These are phyloP conservation scores for Aspergillus jensenii DNA, from an alignment of 2,329 filamentous ascomycete genomes.

Conservation along the genomic window DNA sequence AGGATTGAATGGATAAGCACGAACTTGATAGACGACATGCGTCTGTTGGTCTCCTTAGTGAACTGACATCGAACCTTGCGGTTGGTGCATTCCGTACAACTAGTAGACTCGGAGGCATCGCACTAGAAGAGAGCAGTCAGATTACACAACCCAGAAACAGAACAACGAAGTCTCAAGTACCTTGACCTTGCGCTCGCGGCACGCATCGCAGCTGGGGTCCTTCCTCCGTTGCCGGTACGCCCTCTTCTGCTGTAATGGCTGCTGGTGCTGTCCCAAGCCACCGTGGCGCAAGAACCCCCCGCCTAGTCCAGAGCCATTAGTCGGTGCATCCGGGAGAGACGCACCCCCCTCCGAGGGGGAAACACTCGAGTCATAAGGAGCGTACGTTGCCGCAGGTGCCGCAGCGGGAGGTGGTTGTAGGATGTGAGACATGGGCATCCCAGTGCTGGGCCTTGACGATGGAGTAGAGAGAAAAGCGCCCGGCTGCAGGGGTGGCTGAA, in stretches of 20 bases:
- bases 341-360: constrained; percentile 40
- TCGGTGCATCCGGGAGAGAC: constrained; percentile 34
- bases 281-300: constrained; percentile 30
- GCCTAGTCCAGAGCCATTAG: constrained; percentile 43
- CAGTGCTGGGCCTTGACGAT: constrained; percentile 39
- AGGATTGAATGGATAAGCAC: constrained; percentile 24
- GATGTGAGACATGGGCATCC: constrained; percentile 43
- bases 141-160: background rate
- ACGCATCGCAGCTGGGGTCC: constrained; percentile 96
- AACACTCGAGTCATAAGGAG: constrained; percentile 40
- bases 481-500: constrained; percentile 24
- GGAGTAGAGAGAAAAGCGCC: constrained; percentile 35
- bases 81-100: constrained; percentile 96
- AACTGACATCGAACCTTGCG: constrained; percentile 97
- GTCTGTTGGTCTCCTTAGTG: constrained; percentile 96
- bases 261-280: constrained; percentile 47
- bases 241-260: constrained; percentile 75
- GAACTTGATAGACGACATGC: constrained; percentile 97
- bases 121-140: constrained; percentile 52
- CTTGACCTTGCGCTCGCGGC: constrained; percentile 76
- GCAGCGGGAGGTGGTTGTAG: constrained; percentile 33
- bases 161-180: constrained; percentile 32
- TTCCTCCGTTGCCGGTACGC: constrained; percentile 94
- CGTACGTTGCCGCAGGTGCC: constrained; percentile 30
- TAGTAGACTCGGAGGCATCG: constrained; percentile 92